Base-by-base conservation (phyloP, 2,329 filamentous ascomycete genomes). In the Bertia moriformis region DNA sequence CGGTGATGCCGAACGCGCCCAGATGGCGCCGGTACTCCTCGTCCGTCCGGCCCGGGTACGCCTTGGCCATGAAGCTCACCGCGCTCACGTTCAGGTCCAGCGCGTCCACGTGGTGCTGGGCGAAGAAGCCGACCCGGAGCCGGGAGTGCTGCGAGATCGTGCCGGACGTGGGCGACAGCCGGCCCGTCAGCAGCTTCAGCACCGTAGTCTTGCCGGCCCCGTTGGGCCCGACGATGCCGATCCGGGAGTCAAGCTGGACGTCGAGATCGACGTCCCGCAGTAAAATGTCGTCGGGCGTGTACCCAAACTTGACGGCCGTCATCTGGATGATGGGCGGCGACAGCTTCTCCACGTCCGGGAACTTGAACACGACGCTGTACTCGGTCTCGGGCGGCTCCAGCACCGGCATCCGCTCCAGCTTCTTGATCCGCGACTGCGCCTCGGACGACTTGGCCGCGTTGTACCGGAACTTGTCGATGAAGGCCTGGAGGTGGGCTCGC, bases 401-500 rank as follows among this genome's bases (percentile, higher is more conserved):
- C 1, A 94, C 67, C 1, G 91, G 91, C 85, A 98, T 95, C 54
- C 83, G 87, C 60, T 98, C 91, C 44, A 98, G 69, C 58, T 98
- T 98, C 72, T 98, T 98, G 73, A 98, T 96, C 53, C 91, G 80
- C 1, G 89, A 96, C 56, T 98, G 91, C 1, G 91, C 91, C 66
- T 98, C 91, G 5, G 89, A 94, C 1, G 91, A 95, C 61, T 98
- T 98, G 53, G 89, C 91, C 18, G 91, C 91, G 56, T 98, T 98
- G 71, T 98, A 98, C 39, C 91, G 78, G 71, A 98, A 98, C 64
- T 98, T 98, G 72, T 98, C 91, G 63, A 98, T 98, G 62, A 98
- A 98, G 19, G 85, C 80, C 66, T 98, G 91, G 45, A 98, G 64
- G 67, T 98, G 91, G 20, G 87, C 86, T 49, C 91, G 76, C 60